Evolutionary conservation across 2,329 filamentous ascomycete genomes (phyloP), one percentile per base, ranked within the genome.

Genomic region (Diplodia corticola): DNA sequence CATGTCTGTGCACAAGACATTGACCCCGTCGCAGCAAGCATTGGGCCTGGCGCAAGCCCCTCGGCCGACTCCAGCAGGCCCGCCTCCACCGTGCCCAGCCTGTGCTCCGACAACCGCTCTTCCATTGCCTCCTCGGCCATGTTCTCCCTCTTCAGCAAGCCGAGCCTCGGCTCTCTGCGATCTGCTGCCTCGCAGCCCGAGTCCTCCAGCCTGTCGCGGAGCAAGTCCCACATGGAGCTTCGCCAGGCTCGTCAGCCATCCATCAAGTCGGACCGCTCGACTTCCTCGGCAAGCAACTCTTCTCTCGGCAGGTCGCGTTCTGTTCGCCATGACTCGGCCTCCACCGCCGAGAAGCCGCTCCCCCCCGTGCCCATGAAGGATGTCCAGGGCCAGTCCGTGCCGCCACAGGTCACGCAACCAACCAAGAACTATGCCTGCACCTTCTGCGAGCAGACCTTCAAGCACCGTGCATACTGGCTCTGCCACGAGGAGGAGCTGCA

Each of bases 391-490:
- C 61, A 61, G 22, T 35, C 63, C 35, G 22, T 46, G 63, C 50
- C 37, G 9, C 5, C 37, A 3, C 35, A 30, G 22, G 24, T 26
- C 10, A 24, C 61, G 15, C 33, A 65, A 26, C 51, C 51, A 20
- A 15, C 74, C 7, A 78, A 79, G 69, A 79, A 78, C 66, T 79
- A 79, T 51, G 76, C 76, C 2, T 83, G 80, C 70, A 82, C 80
- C 0, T 80, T 80, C 37, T 82, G 82, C 75, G 86, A 89, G 74
- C 88, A 88, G 57, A 87, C 86, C 53, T 88, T 89, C 73, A 87
- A 88, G 78, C 83, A 86, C 69, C 89, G 89, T 73, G 88, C 88
- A 69, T 87, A 89, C 74, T 90, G 88, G 88, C 89, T 89, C 75
- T 83, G 86, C 35, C 88, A 90, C 75, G 87, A 90, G 73, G 87